These are phyloP conservation scores for Podospora pseudoanserina DNA, from an alignment of 495 filamentous ascomycete genomes.

Conservation along the genomic window DNA sequence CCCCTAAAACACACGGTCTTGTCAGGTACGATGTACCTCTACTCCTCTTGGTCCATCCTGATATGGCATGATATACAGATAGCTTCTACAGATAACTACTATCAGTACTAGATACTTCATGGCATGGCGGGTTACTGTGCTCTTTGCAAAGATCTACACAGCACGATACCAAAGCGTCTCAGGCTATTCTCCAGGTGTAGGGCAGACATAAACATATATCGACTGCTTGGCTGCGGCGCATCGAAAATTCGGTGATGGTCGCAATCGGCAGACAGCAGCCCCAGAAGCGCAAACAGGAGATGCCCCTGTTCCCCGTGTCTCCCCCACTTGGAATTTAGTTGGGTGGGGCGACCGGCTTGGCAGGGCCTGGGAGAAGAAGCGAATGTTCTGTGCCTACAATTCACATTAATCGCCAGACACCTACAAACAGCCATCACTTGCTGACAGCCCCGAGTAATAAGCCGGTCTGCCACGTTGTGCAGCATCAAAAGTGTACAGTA, in stretches of 20 bases:
- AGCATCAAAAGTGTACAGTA: too few species aligned
- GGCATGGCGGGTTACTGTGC: too few species aligned
- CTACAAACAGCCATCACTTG: too few species aligned
- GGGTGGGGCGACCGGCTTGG: background rate
- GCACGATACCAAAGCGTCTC: background rate
- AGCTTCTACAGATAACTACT: background rate
- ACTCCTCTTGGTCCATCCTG: background rate
- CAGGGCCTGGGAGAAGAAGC: background rate
- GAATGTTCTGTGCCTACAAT: background rate
- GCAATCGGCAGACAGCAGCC: background rate
- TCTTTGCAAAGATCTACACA: background rate
- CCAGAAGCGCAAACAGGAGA: background rate
- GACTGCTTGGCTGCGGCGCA: background rate
- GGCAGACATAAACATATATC: background rate
- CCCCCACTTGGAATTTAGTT: background rate
- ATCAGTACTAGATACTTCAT: background rate
- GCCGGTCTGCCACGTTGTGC: too few species aligned
- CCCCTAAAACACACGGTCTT: background rate
- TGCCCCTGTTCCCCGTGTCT: background rate
- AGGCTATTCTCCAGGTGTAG: background rate
- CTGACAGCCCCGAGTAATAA: too few species aligned
- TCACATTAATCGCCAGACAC: too few species aligned
- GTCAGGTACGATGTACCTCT: background rate
- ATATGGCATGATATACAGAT: conserved; percentile 1
- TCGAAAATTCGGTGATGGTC: background rate